A percentile compares a stretch with the other conserved stretches of the same genome.
Evolutionary conservation across 179 eudicot genomes (phyloP).

Genomic region (Silene vulgaris): DNA sequence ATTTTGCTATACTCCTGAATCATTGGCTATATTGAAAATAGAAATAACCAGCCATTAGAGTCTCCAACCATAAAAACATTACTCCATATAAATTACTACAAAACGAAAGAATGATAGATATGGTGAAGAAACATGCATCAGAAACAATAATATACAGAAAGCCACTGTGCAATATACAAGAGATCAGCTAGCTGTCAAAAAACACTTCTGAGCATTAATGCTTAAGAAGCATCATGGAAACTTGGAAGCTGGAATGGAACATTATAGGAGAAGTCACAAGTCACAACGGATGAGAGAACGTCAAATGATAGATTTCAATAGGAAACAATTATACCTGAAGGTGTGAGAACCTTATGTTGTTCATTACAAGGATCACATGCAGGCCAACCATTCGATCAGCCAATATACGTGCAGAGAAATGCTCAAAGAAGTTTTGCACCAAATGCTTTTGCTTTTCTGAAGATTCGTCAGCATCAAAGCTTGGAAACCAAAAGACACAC

Average conservation of each 20-base stretch:
- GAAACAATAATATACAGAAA: too few relatives aligned
- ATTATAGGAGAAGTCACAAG: not conserved
- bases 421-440: conserved; percentile 53
- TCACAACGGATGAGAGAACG: not conserved
- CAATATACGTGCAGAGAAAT: conserved; percentile 51
- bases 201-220: too few relatives aligned
- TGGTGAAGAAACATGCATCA: too few relatives aligned
- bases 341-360: conserved; percentile 72
- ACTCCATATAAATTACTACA: too few relatives aligned
- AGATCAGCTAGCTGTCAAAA: too few relatives aligned
- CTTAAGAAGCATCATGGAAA: conserved; percentile 1
- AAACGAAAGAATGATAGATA: too few relatives aligned
- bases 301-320: not conserved
- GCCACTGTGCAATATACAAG: too few relatives aligned
- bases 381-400: conserved; percentile 45
- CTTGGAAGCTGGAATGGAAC: not conserved
- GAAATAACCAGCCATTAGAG: not conserved
- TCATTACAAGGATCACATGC: conserved; percentile 58
- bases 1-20: not conserved
- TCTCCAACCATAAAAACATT: not conserved
- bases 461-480: conserved; percentile 39
- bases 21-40: not conserved
- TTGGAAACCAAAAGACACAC: conserved; percentile 68
- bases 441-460: conserved; percentile 43
- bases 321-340: conserved; percentile 56